Conservation (phyloP, 305 asterid species). For the Fraxinus velutina region DNA sequence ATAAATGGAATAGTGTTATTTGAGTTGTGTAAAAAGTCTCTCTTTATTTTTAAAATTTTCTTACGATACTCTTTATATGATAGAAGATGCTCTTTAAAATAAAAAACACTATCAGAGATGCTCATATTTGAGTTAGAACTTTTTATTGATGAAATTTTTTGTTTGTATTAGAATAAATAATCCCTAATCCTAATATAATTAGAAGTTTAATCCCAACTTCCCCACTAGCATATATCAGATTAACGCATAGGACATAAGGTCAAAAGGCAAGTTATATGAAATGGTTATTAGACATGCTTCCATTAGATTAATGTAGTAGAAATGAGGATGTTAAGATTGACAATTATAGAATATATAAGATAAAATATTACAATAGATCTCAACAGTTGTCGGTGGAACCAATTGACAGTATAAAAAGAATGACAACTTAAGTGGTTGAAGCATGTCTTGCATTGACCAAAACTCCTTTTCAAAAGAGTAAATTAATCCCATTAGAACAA, state of each 20-base stretch:
- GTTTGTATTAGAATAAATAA: neutral
- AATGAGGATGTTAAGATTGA: neutral
- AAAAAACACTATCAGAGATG: neutral
- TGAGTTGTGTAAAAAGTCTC: neutral
- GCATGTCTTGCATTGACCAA: neutral
- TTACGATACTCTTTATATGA: neutral
- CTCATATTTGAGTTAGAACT: neutral
- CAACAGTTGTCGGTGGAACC: neutral
- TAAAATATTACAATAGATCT: neutral
- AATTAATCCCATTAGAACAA: neutral
- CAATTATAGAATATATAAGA: neutral
- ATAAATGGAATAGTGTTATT: no score
- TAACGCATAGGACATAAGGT: neutral
- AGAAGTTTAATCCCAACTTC: neutral
- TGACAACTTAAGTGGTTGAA: neutral
- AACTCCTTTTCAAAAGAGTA: neutral
- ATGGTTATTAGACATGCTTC: neutral
- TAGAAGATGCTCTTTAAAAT: neutral
- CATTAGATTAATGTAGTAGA: neutral
- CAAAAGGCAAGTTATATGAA: neutral
- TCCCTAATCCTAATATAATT: neutral
- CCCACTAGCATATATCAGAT: neutral
- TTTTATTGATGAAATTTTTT: neutral
- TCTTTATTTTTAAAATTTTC: no score
- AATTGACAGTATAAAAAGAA: neutral